Evolutionary conservation across 805 yeast species (phyloP).

Genomic region (Ogataea pini): DNA sequence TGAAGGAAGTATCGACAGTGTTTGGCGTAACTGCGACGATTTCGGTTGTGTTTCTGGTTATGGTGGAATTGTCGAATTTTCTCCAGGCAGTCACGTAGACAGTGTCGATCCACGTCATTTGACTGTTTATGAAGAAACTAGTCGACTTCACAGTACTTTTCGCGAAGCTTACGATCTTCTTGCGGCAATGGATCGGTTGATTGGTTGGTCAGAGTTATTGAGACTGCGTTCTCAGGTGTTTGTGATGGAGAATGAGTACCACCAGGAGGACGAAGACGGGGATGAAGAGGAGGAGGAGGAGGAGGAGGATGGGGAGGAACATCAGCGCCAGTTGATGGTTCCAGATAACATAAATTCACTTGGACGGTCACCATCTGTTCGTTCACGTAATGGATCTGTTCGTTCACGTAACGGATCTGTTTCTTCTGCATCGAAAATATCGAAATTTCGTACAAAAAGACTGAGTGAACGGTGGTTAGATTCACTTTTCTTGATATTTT

Average conservation of each 20-base stretch:
- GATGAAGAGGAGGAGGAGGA: conserved; percentile 7
- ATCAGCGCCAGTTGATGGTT: conserved; percentile 6
- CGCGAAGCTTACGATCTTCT: conserved; percentile 66
- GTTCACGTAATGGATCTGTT: conserved; percentile 16
- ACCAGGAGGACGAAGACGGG: conserved; percentile 24
- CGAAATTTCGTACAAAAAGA: conserved; percentile 44
- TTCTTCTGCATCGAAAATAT: conserved; percentile 25
- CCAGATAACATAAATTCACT: too few species aligned
- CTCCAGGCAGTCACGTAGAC: conserved; percentile 37
- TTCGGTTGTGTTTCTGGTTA: conserved; percentile 37
- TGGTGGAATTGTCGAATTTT: conserved; percentile 37
- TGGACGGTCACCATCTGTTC: too few species aligned
- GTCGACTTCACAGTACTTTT: conserved; percentile 51
- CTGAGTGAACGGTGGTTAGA: conserved; percentile 76
- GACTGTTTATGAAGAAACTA: conserved; percentile 49
- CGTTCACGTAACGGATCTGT: conserved; percentile 23
- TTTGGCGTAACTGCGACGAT: conserved; percentile 45
- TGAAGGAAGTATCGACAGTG: conserved; percentile 51
- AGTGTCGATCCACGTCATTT: conserved; percentile 49
- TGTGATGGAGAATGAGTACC: conserved; percentile 76
- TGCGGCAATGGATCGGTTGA: conserved; percentile 60
- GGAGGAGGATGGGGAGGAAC: neutral
- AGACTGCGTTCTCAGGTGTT: conserved; percentile 68
- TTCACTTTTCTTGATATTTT: conserved; percentile 62
- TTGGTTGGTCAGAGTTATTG: conserved; percentile 84